These are phyloP conservation scores for Caloboletus inedulis DNA, from an alignment of 1,284 basidiomycete genomes.

Conservation along the genomic window DNA sequence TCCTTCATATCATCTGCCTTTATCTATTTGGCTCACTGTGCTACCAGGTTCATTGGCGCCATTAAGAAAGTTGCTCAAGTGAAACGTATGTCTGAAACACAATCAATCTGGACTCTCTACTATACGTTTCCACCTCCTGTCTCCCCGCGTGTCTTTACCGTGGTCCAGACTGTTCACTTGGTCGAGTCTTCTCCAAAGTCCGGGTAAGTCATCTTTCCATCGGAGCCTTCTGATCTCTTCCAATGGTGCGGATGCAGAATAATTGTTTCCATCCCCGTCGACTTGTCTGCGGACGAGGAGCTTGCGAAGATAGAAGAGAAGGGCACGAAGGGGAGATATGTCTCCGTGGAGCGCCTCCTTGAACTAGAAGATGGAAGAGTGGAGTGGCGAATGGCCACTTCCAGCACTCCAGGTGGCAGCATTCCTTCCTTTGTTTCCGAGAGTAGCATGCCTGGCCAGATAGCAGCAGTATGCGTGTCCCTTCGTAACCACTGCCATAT, in stretches of 20 bases:
- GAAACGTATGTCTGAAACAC: constrained; percentile 58
- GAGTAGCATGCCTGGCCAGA: constrained; percentile 54
- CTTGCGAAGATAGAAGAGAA: constrained; percentile 61
- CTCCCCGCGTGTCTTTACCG: constrained; percentile 72
- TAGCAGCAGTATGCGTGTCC: constrained; percentile 49
- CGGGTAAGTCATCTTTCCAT: constrained; percentile 42
- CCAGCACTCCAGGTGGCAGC: constrained; percentile 66
- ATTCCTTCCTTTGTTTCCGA: constrained; percentile 65
- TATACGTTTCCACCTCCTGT: constrained; percentile 70
- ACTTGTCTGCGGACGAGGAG: constrained; percentile 55
- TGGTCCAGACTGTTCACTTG: constrained; percentile 59
- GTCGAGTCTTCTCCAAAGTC: constrained; percentile 46
- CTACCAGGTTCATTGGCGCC: constrained; percentile 56
- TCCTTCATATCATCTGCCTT: not conserved
- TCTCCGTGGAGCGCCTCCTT: constrained; percentile 61
- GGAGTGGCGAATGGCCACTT: constrained; percentile 79
- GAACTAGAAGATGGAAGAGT: constrained; percentile 62
- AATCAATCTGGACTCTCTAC: constrained; percentile 67
- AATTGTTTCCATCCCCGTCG: constrained; percentile 71
- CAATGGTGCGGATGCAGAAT: constrained; percentile 38
- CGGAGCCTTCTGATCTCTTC: not conserved
- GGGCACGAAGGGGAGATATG: constrained; percentile 67
- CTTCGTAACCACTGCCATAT: not conserved
- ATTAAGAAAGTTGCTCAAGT: constrained; percentile 62
- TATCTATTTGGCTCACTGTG: not conserved